Percentiles rank a stretch among this genome's conserved stretches.
phyloP scores from a whole-genome alignment of 1,139 yeast genomes.

The Candida sojae region DNA sequence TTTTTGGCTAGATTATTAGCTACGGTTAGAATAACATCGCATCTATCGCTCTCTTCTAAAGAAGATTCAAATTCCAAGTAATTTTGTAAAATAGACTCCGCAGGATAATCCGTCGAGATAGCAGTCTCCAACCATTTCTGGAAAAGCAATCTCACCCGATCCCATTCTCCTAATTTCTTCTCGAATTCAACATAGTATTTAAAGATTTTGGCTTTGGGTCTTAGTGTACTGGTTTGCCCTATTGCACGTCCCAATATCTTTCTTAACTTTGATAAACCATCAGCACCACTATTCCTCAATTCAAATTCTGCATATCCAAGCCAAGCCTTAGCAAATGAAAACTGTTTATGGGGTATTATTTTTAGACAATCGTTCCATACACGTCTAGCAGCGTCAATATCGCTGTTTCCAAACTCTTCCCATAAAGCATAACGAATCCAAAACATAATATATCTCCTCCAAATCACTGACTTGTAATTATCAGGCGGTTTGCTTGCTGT shows the following conservation, averaged over 20 bases:
- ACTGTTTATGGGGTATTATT: conserved; percentile 55
- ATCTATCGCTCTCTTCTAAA: conserved; percentile 71
- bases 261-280: conserved; percentile 53
- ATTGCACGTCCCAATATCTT: conserved; percentile 72
- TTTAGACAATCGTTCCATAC: conserved; percentile 53
- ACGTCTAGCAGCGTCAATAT: conserved; percentile 48
- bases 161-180: conserved; percentile 65
- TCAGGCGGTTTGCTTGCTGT: conserved; percentile 35
- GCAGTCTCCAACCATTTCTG: conserved; percentile 62
- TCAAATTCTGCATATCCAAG: conserved; percentile 71
- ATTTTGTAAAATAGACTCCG: conserved; percentile 31
- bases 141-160: conserved; percentile 71
- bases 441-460: conserved; percentile 71
- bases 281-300: conserved; percentile 50
- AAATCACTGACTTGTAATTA: conserved; percentile 40
- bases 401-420: conserved; percentile 54
- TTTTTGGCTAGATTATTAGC: conserved; percentile 34
- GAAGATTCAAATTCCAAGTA: conserved; percentile 70
- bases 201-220: conserved; percentile 62
- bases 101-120: conserved; percentile 42
- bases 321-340: conserved; percentile 80
- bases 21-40: conserved; percentile 59
- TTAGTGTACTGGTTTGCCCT: conserved; percentile 47
- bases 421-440: conserved; percentile 71
- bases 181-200: conserved; percentile 65